Conservation (phyloP, 768 basidiomycete genomes). For the Suillus bovinus region DNA sequence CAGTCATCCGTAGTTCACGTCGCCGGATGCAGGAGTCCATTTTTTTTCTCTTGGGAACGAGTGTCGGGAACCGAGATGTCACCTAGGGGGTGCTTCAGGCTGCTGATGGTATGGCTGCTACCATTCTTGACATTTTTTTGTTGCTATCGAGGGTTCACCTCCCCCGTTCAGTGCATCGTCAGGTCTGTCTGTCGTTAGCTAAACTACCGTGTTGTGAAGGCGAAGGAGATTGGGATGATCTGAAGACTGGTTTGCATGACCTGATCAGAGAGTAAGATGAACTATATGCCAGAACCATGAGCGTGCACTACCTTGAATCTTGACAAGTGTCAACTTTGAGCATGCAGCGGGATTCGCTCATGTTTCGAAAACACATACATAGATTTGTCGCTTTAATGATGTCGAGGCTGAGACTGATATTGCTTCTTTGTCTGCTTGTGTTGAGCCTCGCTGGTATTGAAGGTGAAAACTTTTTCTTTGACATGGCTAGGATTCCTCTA, state of each 20-base stretch:
- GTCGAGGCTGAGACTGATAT: neutral
- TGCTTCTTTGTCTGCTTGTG: neutral
- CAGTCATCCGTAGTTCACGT: neutral
- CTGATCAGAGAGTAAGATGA: constrained; percentile 20
- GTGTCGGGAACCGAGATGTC: constrained; percentile 18
- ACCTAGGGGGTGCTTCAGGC: neutral
- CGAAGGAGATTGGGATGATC: constrained; percentile 15
- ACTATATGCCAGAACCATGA: neutral
- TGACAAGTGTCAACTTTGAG: neutral
- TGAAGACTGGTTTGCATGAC: constrained; percentile 25
- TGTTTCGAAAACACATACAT: neutral
- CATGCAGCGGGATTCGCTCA: neutral
- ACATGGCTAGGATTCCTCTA: neutral
- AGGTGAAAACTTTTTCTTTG: neutral
- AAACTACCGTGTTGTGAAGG: constrained; percentile 16
- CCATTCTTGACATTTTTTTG: constrained; percentile 32
- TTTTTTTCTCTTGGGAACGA: constrained; percentile 17
- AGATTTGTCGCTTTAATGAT: neutral
- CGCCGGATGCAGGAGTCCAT: constrained; percentile 9
- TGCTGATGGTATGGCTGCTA: neutral
- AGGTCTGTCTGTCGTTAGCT: constrained; percentile 31
- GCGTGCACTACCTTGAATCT: neutral
- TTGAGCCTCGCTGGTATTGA: neutral
- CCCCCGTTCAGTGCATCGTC: constrained; percentile 30
- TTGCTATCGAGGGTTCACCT: constrained; percentile 18